phyloP scores from a whole-genome alignment of 1,284 basidiomycete species.

The Laetiporus sulphureus region DNA sequence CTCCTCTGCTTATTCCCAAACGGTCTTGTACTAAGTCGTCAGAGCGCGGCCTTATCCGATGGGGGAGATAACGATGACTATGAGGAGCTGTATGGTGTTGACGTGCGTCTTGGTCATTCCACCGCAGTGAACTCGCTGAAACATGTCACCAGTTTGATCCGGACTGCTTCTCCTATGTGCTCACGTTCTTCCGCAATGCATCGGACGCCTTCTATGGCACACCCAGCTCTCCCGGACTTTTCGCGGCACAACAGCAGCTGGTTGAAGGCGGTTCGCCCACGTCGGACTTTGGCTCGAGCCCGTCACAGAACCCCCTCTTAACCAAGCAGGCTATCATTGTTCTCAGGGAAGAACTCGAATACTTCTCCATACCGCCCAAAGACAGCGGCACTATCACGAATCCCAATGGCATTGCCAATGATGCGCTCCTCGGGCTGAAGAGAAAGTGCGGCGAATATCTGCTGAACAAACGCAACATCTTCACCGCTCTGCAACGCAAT shows the following conservation, averaged over 20 bases:
- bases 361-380: slow-evolving; percentile 91
- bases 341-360: slow-evolving; percentile 95
- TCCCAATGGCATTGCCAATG: slow-evolving; percentile 73
- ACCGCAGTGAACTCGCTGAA: slow-evolving; percentile 8
- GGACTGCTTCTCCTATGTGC: slow-evolving; percentile 90
- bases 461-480: slow-evolving; percentile 88
- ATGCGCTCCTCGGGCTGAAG: slow-evolving; percentile 71
- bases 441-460: slow-evolving; percentile 81
- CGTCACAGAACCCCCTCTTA: slow-evolving; percentile 84
- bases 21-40: slow-evolving; percentile 88
- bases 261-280: slow-evolving; percentile 50
- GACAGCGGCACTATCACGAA: slow-evolving; percentile 59
- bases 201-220: slow-evolving; percentile 93
- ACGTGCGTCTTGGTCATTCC: slow-evolving; percentile 55
- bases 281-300: slow-evolving; percentile 55
- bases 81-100: slow-evolving; percentile 92
- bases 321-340: slow-evolving; percentile 99
- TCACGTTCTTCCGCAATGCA: slow-evolving; percentile 85
- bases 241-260: slow-evolving; percentile 75
- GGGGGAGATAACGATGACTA: slow-evolving; percentile 79
- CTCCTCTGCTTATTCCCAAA: slow-evolving; percentile 96
- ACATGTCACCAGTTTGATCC: slow-evolving; percentile 79
- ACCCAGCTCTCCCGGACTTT: slow-evolving; percentile 63
- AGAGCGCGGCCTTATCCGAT: slow-evolving; percentile 69
- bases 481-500: slow-evolving; percentile 96